Conservation (phyloP, 805 yeast species). For the Wickerhamiella hasegawae region DNA sequence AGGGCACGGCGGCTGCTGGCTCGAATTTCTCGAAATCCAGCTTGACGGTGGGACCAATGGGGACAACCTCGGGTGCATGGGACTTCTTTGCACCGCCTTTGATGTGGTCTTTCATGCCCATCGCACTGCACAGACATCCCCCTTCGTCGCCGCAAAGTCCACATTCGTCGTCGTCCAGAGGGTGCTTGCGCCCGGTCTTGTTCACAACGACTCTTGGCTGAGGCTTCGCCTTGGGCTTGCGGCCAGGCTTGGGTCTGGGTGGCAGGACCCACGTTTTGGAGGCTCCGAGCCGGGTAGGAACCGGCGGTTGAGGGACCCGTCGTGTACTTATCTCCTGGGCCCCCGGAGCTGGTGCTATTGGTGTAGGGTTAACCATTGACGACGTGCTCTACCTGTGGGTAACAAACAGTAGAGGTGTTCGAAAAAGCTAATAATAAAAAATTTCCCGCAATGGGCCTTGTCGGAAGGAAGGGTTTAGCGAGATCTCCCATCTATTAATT, state of each 20-base stretch:
- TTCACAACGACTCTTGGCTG: neutral
- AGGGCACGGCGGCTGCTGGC: constrained; percentile 7
- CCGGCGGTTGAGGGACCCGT: neutral
- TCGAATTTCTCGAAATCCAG: constrained; percentile 1
- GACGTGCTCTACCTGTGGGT: too few relatives aligned
- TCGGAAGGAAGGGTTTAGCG: too few relatives aligned
- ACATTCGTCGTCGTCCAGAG: constrained; percentile 15
- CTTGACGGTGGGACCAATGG: too few relatives aligned
- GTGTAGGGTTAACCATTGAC: constrained; percentile 1
- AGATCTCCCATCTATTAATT: too few relatives aligned
- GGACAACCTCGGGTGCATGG: too few relatives aligned
- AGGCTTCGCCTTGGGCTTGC: constrained; percentile 48
- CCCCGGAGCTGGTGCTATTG: constrained; percentile 7
- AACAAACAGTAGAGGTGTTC: too few relatives aligned
- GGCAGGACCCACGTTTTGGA: constrained; percentile 76
- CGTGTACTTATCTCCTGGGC: neutral
- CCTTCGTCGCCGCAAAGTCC: constrained; percentile 21
- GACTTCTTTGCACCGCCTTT: neutral
- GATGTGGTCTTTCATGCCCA: constrained; percentile 16
- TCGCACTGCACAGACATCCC: constrained; percentile 20
- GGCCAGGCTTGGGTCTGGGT: constrained; percentile 59
- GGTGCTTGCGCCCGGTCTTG: neutral
- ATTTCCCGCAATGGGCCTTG: too few relatives aligned
- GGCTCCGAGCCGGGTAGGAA: constrained; percentile 24
- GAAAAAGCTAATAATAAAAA: too few relatives aligned